These are phyloP conservation scores for Isoetes taiwanensis DNA, from an alignment of 75 land plant genomes.

Conservation along the genomic window DNA sequence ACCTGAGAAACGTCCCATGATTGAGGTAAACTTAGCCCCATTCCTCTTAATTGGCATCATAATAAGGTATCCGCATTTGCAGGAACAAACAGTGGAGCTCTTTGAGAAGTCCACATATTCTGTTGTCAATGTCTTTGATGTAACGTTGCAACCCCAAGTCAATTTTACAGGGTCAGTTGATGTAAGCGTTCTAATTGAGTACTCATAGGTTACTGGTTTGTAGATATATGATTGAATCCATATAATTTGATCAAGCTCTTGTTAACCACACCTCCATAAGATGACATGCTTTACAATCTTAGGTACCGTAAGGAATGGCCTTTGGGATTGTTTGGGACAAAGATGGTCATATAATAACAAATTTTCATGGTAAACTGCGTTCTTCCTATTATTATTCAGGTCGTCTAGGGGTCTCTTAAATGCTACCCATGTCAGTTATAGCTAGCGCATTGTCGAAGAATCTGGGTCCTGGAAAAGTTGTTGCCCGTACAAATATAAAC, in stretches of 20 bases:
- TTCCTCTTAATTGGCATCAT: too few relatives aligned
- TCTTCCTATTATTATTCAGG: too few relatives aligned
- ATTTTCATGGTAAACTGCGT: slow-evolving; percentile 75
- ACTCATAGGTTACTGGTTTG: neutral
- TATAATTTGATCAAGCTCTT: too few relatives aligned
- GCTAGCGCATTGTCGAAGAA: slow-evolving; percentile 71
- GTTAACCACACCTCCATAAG: too few relatives aligned
- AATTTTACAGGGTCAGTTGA: slow-evolving; percentile 83
- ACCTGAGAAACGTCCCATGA: too few relatives aligned
- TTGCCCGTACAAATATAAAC: slow-evolving; percentile 76
- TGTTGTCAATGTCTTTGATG: slow-evolving; percentile 86
- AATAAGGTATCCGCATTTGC: too few relatives aligned
- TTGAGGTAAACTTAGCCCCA: too few relatives aligned
- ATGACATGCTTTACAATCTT: slow-evolving; percentile 7
- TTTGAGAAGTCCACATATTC: slow-evolving; percentile 84
- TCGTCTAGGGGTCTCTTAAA: too few relatives aligned
- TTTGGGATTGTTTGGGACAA: slow-evolving; percentile 88
- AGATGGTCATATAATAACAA: slow-evolving; percentile 84
- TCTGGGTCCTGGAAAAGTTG: slow-evolving; percentile 49
- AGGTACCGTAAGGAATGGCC: slow-evolving; percentile 98
- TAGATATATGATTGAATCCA: neutral
- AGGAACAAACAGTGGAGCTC: slow-evolving; percentile 63
- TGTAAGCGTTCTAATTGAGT: slow-evolving; percentile 22
- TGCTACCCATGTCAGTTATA: slow-evolving; percentile 53
- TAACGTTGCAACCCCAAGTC: slow-evolving; percentile 67